Evolutionary conservation across 75 land plant species (phyloP), one percentile per base, ranked within the genome.

Genomic region (Ceratopteris richardii): DNA sequence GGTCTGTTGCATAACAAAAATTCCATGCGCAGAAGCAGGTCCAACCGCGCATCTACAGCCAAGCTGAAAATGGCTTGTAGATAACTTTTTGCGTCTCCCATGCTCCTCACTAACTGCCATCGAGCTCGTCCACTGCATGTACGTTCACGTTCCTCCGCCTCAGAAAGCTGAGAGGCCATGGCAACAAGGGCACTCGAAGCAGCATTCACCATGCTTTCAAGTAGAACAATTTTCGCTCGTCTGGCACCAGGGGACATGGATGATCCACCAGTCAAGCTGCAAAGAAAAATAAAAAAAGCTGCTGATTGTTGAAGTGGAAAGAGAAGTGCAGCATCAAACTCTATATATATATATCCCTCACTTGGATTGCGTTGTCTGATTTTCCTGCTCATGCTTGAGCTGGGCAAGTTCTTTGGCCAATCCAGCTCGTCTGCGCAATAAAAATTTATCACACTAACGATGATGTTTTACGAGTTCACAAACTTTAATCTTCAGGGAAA

Each of bases 131-230:
- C 99, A 75, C 62, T 79, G 48, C 76, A 76, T 7, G 57, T 54
- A 17, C 86, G 73, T 48, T 90, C 88, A 51, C 86, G 88, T 64
- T 95, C 99, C 54, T 87, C 99, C 28, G 99, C 97, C 61, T 90
- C 99, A n/a, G 99, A 90, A 19, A 95, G 65, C 29, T 95, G 88
- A 33, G 97, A 84, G 50, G 93, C 88, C 99, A 95, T 95, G n/a
- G 83, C 70, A 22, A 90, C 97, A 24, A 95, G 61, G 1, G 80
- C 66, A 25, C 77, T 66, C 5, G 96, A 87, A 42, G 88, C 68
- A 14, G 85, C 62, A 51, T 71, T 73, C 64, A 87, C 66, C 86
- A 95, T 84, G 51, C 73, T 84, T 63, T 87, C 99, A 40, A 95
- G 84, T 7, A 86, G 74, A 47, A 43, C 61, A 21, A 95, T 87